These are phyloP conservation scores for Pulveroboletus sp. DNA, from an alignment of 768 basidiomycete species.

Conservation along the genomic window DNA sequence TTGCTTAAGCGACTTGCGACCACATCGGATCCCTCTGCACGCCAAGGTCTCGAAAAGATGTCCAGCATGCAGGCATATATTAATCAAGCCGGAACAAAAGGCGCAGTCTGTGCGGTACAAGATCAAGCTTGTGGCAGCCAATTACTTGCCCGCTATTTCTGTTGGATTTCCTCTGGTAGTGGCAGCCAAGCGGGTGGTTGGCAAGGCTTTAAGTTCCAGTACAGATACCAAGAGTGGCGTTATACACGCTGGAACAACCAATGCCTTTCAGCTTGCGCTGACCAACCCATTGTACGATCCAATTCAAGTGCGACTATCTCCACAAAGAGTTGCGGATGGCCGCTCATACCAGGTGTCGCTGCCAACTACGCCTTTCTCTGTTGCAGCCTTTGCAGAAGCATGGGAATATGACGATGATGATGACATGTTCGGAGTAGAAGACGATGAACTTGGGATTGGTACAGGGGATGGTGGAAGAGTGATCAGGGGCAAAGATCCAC, in stretches of 20 bases:
- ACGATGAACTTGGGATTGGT: slow-evolving; percentile 35
- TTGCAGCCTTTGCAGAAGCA: slow-evolving; percentile 91
- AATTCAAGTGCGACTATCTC: slow-evolving; percentile 85
- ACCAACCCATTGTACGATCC: slow-evolving; percentile 97
- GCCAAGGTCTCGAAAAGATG: slow-evolving; percentile 96
- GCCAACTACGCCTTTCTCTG: slow-evolving; percentile 73
- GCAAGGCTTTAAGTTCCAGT: slow-evolving; percentile 35
- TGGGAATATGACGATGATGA: slow-evolving; percentile 99
- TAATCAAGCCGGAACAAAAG: slow-evolving; percentile 98
- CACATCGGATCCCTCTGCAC: slow-evolving; percentile 87
- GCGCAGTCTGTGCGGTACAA: slow-evolving; percentile 92
- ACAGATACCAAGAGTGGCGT: slow-evolving; percentile 38
- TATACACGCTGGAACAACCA: slow-evolving; percentile 74
- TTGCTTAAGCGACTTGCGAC: slow-evolving; percentile 68
- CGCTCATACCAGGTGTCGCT: slow-evolving; percentile 70
- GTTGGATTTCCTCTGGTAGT: slow-evolving; percentile 63
- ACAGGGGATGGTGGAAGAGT: slow-evolving; percentile 34
- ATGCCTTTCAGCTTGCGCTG: slow-evolving; percentile 85
- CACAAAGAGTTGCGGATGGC: slow-evolving; percentile 54
- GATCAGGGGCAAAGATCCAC: slow-evolving; percentile 46
- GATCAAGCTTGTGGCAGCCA: slow-evolving; percentile 95
- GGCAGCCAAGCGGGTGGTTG: slow-evolving; percentile 32
- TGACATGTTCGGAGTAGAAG: slow-evolving; percentile 62
- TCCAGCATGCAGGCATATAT: slow-evolving; percentile 89
- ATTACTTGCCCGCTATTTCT: slow-evolving; percentile 87